A percentile compares a stretch with the other conserved stretches of the same genome.
phyloP scores from a whole-genome alignment of 352 stramenopile genomes.

The Phytopythium mirpurense region DNA sequence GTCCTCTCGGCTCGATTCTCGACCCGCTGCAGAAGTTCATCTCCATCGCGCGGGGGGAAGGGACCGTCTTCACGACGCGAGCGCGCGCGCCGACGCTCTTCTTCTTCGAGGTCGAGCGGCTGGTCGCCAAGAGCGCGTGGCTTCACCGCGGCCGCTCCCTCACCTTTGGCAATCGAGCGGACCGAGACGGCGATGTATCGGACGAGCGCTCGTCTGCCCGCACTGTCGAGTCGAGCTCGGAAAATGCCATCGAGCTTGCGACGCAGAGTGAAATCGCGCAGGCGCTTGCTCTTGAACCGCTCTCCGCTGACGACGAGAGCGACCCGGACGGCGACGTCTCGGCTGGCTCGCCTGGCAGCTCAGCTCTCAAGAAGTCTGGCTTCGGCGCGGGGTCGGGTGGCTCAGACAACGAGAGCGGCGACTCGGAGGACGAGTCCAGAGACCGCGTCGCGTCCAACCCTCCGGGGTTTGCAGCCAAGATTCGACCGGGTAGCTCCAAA shows the following conservation, averaged over 20 bases:
- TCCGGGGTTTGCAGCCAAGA: slow-evolving; percentile 18
- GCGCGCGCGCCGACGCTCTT: slow-evolving; percentile 75
- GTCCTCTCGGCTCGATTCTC: slow-evolving; percentile 61
- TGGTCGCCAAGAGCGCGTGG: slow-evolving; percentile 48
- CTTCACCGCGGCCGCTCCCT: slow-evolving; percentile 39
- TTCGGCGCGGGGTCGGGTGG: slow-evolving; percentile 7
- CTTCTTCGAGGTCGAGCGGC: slow-evolving; percentile 77
- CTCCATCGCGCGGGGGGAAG: slow-evolving; percentile 57
- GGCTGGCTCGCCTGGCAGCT: slow-evolving; percentile 14
- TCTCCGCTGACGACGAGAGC: slow-evolving; percentile 34
- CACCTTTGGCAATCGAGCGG: slow-evolving; percentile 29
- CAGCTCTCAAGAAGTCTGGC: slow-evolving; percentile 6
- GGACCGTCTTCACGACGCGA: slow-evolving; percentile 86
- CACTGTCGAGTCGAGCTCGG: slow-evolving; percentile 16
- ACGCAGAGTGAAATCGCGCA: slow-evolving; percentile 72
- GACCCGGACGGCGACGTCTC: slow-evolving; percentile 21
- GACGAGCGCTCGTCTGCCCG: slow-evolving; percentile 4
- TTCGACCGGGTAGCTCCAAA: slow-evolving; percentile 22
- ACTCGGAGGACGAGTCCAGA: slow-evolving; percentile 31
- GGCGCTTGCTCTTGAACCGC: slow-evolving; percentile 50
- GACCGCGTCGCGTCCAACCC: slow-evolving; percentile 59
- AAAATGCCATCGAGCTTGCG: slow-evolving; percentile 68
- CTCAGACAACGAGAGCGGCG: slow-evolving; percentile 23
- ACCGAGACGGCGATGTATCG: slow-evolving; percentile 15
- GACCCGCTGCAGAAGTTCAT: slow-evolving; percentile 59